Evolutionary conservation across 441 rosid genomes (phyloP).

Genomic region (Mallotus japonicus): DNA sequence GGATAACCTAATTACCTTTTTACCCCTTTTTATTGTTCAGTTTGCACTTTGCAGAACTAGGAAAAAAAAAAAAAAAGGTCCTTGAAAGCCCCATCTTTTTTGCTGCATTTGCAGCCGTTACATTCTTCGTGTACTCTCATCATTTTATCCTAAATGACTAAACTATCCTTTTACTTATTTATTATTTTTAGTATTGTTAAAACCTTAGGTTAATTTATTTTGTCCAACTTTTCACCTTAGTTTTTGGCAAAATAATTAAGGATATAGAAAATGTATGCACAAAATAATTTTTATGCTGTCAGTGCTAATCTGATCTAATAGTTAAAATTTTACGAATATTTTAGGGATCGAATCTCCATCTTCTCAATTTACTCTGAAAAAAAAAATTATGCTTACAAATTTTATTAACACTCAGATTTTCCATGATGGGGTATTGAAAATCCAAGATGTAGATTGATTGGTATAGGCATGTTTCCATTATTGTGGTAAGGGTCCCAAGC

Average conservation of each 20-base stretch:
- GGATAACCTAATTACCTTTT: conserved; percentile 10
- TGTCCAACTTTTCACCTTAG: background rate
- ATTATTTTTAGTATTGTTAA: background rate
- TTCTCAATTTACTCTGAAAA: too few species aligned
- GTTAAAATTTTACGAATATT: too few species aligned
- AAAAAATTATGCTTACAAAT: background rate
- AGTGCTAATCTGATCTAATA: background rate
- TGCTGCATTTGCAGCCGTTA: conserved; percentile 27
- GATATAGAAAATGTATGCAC: too few species aligned
- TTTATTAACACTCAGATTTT: background rate
- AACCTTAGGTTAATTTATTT: background rate
- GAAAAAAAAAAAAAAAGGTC: background rate
- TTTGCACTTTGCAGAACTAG: too few species aligned
- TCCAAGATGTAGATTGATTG: conserved; percentile 20
- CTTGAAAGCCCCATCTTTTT: conserved; percentile 9
- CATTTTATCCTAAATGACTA: background rate
- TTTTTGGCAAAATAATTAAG: too few species aligned
- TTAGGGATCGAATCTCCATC: too few species aligned
- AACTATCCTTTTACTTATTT: conserved; percentile 10
- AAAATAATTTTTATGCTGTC: too few species aligned
- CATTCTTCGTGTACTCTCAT: background rate
- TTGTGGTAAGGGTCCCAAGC: background rate
- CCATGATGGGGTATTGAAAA: conserved; percentile 1
- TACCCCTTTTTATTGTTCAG: background rate
- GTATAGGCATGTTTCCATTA: conserved; percentile 6